Percentiles rank a stretch among this genome's conserved stretches.
Conservation (phyloP, 352 stramenopile species). For the Phytophthora crassamura region DNA sequence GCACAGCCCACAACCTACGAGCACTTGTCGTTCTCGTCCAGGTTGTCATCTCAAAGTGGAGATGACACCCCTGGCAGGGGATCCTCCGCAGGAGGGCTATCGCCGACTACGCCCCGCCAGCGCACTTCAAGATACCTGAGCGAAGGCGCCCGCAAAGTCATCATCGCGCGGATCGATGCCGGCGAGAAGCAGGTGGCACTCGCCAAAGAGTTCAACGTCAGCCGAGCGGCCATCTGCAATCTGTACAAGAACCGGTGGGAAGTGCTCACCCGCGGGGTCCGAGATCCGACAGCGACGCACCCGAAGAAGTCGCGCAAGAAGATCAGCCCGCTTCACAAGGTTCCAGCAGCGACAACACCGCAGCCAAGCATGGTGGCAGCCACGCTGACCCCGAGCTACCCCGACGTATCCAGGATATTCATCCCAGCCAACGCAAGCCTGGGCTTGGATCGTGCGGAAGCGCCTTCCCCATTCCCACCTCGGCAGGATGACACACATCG, state of each 20-base stretch:
- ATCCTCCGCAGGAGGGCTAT: not conserved
- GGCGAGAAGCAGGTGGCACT: constrained; percentile 50
- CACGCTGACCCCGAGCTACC: not conserved
- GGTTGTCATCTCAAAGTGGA: not conserved
- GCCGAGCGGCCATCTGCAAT: constrained; percentile 50
- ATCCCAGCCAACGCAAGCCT: not conserved
- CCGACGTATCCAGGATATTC: not conserved
- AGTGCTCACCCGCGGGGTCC: constrained; percentile 32
- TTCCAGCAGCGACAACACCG: not conserved
- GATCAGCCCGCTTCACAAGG: not conserved
- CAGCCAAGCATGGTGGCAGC: not conserved
- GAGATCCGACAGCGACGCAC: constrained; percentile 10
- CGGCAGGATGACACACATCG: not conserved
- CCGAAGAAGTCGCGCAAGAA: constrained; percentile 17
- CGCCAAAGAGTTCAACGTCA: constrained; percentile 50
- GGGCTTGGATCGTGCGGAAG: not conserved
- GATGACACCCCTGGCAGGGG: not conserved
- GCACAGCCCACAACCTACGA: constrained; percentile 3
- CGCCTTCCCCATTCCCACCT: not conserved
- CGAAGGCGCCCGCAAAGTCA: constrained; percentile 5
- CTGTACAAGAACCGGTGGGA: constrained; percentile 51
- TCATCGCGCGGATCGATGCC: constrained; percentile 33
- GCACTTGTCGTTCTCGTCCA: not conserved
- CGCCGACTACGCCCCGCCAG: not conserved
- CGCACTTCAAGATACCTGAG: constrained; percentile 15